These are phyloP conservation scores for Xylariales sp. DNA, from an alignment of 2,329 filamentous ascomycete species.

Conservation along the genomic window DNA sequence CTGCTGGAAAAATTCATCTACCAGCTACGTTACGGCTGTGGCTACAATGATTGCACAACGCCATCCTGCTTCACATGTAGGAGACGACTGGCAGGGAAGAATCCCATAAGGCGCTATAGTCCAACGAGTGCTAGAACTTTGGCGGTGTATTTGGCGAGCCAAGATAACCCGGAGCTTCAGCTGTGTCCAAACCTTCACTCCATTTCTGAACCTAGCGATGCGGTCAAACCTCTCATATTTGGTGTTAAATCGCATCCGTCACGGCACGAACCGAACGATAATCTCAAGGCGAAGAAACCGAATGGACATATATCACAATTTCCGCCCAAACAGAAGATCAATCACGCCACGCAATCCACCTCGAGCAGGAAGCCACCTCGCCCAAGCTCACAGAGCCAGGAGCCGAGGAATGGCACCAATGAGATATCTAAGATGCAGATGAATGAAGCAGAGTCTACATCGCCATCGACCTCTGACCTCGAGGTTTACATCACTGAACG, in stretches of 20 bases:
- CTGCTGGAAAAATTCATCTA: conserved; percentile 71
- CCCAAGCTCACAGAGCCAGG: not conserved
- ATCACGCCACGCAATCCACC: not conserved
- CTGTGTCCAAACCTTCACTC: conserved; percentile 55
- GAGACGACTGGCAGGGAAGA: conserved; percentile 59
- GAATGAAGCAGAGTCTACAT: conserved; percentile 2
- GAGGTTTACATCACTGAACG: conserved; percentile 40
- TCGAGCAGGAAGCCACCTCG: not conserved
- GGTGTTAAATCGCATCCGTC: conserved; percentile 25
- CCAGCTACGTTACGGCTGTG: conserved; percentile 81
- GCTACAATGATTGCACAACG: conserved; percentile 62
- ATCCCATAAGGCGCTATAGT: conserved; percentile 74
- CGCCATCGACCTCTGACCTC: conserved; percentile 6
- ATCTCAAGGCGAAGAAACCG: conserved; percentile 8
- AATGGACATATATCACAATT: conserved; percentile 4
- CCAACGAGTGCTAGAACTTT: conserved; percentile 76
- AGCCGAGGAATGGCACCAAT: not conserved
- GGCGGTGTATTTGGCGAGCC: conserved; percentile 74
- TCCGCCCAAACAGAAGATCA: not conserved
- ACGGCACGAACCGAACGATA: conserved; percentile 11
- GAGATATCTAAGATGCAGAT: not conserved
- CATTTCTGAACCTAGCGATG: conserved; percentile 37
- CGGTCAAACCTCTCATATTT: conserved; percentile 44
- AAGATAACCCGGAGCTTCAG: conserved; percentile 68
- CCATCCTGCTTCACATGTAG: conserved; percentile 79